These are phyloP conservation scores for Fusarium euwallaceae DNA, from an alignment of 2,329 filamentous ascomycete genomes.

Conservation along the genomic window DNA sequence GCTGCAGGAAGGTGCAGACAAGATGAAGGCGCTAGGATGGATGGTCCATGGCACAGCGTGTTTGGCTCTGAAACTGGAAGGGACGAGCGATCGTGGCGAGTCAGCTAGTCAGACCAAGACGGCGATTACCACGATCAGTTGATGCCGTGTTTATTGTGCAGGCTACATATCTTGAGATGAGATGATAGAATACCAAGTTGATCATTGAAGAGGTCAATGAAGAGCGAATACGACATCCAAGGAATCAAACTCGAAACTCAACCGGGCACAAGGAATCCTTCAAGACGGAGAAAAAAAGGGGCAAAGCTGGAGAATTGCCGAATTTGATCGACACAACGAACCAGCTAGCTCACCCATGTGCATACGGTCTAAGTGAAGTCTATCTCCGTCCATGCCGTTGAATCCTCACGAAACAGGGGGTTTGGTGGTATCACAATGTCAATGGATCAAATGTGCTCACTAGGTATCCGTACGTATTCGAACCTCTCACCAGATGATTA, in stretches of 20 bases:
- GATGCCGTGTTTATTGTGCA: not conserved
- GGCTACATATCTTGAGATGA: not conserved
- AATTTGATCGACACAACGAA: conserved; percentile 39
- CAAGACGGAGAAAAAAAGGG: conserved; percentile 27
- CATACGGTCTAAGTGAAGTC: conserved; percentile 29
- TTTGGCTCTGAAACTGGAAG: conserved; percentile 24
- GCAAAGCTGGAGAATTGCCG: conserved; percentile 29
- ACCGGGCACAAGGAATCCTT: not conserved
- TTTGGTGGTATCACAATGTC: not conserved
- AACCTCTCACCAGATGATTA: conserved; percentile 1
- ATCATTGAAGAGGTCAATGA: not conserved
- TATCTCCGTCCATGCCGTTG: conserved; percentile 33
- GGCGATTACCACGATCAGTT: not conserved
- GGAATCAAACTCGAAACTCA: not conserved
- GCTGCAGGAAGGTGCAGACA: conserved; percentile 32
- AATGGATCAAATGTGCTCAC: not conserved
- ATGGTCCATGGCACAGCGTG: not conserved
- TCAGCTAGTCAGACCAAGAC: conserved; percentile 21
- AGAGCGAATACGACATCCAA: not conserved
- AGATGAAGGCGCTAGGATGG: conserved; percentile 30
- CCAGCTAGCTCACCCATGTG: conserved; percentile 28
- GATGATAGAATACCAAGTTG: not conserved
- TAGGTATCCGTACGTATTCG: not conserved
- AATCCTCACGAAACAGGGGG: conserved; percentile 19
- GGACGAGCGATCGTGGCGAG: conserved; percentile 29